A percentile compares a stretch with the other conserved stretches of the same genome.
Evolutionary conservation across 73 alveolate genomes (phyloP).

Genomic region (Paramecium octaurelia): DNA sequence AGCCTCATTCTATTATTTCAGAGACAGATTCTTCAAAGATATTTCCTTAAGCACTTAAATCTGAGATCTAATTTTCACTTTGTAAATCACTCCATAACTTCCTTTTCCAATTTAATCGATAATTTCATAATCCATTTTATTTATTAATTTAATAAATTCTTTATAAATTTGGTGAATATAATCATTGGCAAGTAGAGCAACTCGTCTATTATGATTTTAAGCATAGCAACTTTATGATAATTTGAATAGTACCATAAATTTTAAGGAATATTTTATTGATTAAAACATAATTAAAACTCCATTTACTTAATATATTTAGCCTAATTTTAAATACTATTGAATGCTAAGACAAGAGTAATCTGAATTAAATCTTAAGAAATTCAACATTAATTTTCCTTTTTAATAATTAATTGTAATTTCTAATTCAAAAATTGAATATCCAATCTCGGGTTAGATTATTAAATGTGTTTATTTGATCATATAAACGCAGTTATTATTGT

Average conservation of each 20-base stretch:
- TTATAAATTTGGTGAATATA: background rate
- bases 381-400: background rate
- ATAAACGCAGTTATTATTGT: too few species aligned
- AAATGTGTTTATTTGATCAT: too few species aligned
- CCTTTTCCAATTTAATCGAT: conserved; percentile 88
- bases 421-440: background rate
- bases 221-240: too few species aligned
- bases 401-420: background rate
- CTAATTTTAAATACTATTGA: too few species aligned
- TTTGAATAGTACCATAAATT: too few species aligned
- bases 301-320: too few species aligned
- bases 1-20: conserved; percentile 75
- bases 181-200: background rate
- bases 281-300: background rate
- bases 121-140: conserved; percentile 65
- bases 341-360: background rate
- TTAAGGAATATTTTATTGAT: background rate
- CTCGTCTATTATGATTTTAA: background rate
- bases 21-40: conserved; percentile 50
- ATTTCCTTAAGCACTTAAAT: conserved; percentile 79
- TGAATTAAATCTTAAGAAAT: background rate
- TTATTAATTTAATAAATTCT: background rate
- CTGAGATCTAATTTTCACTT: conserved; percentile 75
- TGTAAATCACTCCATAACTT: conserved; percentile 84
- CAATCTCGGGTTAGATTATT: background rate